These are phyloP conservation scores for Fusarium sp. DNA, from an alignment of 2,329 filamentous ascomycete genomes.

Conservation along the genomic window DNA sequence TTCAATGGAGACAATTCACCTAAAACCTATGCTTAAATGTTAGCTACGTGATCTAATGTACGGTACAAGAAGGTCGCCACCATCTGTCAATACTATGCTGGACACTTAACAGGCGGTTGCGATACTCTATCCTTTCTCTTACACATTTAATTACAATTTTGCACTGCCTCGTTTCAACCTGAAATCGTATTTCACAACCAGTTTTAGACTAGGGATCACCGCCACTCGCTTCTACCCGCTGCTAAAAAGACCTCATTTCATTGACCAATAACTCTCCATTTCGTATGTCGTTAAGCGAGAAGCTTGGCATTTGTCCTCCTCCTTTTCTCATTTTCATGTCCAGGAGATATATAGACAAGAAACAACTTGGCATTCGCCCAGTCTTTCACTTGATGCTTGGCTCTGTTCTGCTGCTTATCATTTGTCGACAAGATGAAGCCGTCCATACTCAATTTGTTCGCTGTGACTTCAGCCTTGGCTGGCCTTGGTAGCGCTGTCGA, in stretches of 20 bases:
- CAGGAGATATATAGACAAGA: background rate
- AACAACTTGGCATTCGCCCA: background rate
- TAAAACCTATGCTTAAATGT: background rate
- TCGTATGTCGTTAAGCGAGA: background rate
- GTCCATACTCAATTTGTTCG: background rate
- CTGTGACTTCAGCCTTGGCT: background rate
- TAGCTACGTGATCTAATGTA: background rate
- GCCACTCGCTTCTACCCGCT: background rate
- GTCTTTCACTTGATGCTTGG: background rate
- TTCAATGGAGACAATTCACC: background rate
- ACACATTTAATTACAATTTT: background rate
- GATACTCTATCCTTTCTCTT: background rate
- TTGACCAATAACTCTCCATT: background rate
- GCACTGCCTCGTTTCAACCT: background rate
- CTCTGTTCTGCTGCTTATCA: fast-evolving
- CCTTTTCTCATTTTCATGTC: background rate
- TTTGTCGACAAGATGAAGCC: background rate
- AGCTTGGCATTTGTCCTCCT: background rate
- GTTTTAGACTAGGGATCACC: background rate
- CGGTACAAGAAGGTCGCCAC: background rate
- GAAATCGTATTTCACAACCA: background rate
- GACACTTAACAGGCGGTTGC: background rate
- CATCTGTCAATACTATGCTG: background rate
- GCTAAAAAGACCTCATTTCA: background rate
- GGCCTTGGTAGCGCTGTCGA: constrained; percentile 17